phyloP scores from a whole-genome alignment of 257 asterid genomes.

The Lycium ferocissimum region DNA sequence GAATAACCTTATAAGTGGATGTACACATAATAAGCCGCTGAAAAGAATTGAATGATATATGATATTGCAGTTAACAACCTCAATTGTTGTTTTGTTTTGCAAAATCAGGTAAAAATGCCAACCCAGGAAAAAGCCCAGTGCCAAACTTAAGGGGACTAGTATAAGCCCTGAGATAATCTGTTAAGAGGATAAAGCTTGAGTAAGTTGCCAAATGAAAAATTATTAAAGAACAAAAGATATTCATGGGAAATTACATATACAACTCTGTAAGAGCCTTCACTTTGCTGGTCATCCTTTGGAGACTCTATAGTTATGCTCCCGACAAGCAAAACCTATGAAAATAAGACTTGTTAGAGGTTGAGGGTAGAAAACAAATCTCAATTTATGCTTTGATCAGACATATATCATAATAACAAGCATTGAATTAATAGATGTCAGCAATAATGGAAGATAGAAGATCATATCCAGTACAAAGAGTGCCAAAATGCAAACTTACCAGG shows the following conservation, averaged over 20 bases:
- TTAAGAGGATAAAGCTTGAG: slow-evolving; percentile 38
- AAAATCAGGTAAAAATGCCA: slow-evolving; percentile 80
- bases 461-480: neutral
- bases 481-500: slow-evolving; percentile 57
- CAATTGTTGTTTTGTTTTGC: slow-evolving; percentile 88
- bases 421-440: slow-evolving; percentile 13
- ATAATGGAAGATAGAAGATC: slow-evolving; percentile 17
- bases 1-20: slow-evolving; percentile 28
- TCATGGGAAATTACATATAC: slow-evolving; percentile 61
- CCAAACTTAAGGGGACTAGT: slow-evolving; percentile 70
- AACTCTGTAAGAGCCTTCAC: slow-evolving; percentile 54
- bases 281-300: slow-evolving; percentile 48
- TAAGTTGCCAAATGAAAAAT: slow-evolving; percentile 28
- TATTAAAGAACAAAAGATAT: neutral
- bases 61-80: slow-evolving; percentile 52
- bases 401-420: neutral
- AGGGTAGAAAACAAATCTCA: neutral
- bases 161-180: slow-evolving; percentile 82
- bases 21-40: neutral
- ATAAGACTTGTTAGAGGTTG: slow-evolving; percentile 10
- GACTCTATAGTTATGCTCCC: slow-evolving; percentile 70
- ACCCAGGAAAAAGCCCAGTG: slow-evolving; percentile 64
- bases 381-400: neutral
- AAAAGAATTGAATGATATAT: neutral
- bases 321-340: slow-evolving; percentile 62